Evolutionary conservation across 768 basidiomycete species (phyloP), one percentile per base, ranked within the genome.

Genomic region (Trichaptum fuscoviolaceum): DNA sequence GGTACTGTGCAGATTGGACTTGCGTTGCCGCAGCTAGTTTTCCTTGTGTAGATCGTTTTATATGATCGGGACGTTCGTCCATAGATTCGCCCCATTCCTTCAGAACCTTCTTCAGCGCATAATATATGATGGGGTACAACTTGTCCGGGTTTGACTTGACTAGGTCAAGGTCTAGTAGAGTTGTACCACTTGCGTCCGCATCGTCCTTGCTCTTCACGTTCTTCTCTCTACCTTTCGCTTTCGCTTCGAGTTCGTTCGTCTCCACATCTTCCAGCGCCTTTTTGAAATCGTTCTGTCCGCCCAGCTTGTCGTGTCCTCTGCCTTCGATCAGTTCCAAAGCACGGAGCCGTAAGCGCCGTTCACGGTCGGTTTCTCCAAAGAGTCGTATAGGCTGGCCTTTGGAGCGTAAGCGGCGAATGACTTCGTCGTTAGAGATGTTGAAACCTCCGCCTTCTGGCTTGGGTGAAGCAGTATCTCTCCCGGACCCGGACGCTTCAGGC

Each of bases 11-110:
- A 0, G 96, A 96, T 71, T 97, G 95, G 0, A 93, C 89, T 77
- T 98, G 95, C 0, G 93, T 96, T 0, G 96, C 96, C 1, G 96
- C 94, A 1, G 97, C 97, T 9, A 94, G 78, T 75, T 95, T 97
- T 8, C 97, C 97, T 73, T 96, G 95, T 0, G 87, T 90, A 1
- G 95, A 89, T 17, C 88, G 89, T 74, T 95, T 95, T 67, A 99
- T 78, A 62, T 89, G 82, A 27, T 98, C 96, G 71, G 95, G 95
- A 72, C 97, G 84, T 68, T 93, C 92, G 65, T 92, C 93, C 91
- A 99, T 91, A 61, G 92, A 91, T 71, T 95, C 90, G 70, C 89
- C 96, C 97, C 97, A 99, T 73, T 99, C 97, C 72, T 95, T 95
- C 63, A 99, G 81, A 6, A 89, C 90, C 68, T 90, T 84, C 82